phyloP scores from a whole-genome alignment of 805 yeast species.

The Suhomyces kilbournensis region DNA sequence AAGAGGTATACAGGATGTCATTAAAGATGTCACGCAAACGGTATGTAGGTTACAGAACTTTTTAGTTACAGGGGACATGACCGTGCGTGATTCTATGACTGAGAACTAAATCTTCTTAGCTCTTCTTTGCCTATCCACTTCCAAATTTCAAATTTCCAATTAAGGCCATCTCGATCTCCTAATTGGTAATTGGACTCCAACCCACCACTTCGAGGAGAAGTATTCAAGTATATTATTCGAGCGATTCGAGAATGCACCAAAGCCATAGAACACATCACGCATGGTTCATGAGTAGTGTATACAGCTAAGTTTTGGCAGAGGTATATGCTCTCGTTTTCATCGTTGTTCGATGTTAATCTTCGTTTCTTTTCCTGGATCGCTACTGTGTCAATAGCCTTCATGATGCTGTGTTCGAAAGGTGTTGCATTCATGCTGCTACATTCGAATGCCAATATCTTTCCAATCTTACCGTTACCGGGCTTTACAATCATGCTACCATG shows the following conservation, averaged over 20 bases:
- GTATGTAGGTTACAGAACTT: constrained; percentile 9
- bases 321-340: constrained; percentile 38
- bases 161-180: constrained; percentile 71
- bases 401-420: constrained; percentile 71
- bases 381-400: constrained; percentile 64
- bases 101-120: neutral
- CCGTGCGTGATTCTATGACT: neutral
- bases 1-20: constrained; percentile 13
- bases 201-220: constrained; percentile 38
- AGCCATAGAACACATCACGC: constrained; percentile 97
- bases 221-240: constrained; percentile 57
- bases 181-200: constrained; percentile 71
- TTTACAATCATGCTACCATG: constrained; percentile 64
- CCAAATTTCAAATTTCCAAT: constrained; percentile 87
- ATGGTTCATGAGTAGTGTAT: constrained; percentile 92
- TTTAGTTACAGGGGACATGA: neutral
- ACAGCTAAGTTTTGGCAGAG: constrained; percentile 76
- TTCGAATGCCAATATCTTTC: constrained; percentile 32
- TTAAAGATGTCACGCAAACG: constrained; percentile 14
- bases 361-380: constrained; percentile 55
- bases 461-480: constrained; percentile 36
- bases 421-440: constrained; percentile 42
- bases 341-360: constrained; percentile 2
- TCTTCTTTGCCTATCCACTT: constrained; percentile 50
- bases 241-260: constrained; percentile 83